Evolutionary conservation across 345 rosid genomes (phyloP), one percentile per base, ranked within the genome.

Genomic region (Stellera chamaejasme): DNA sequence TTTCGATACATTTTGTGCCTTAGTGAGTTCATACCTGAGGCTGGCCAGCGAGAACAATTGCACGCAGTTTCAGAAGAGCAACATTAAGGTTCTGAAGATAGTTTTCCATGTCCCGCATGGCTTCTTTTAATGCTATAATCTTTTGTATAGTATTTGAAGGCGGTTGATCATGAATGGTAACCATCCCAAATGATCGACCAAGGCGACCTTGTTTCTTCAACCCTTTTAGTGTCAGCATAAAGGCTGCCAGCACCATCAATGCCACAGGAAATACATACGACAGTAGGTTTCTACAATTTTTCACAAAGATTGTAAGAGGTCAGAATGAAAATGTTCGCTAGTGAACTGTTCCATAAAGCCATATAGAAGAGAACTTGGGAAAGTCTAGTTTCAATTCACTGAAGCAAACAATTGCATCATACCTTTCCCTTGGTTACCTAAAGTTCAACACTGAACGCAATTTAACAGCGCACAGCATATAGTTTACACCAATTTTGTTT

Each of bases 121-220:
- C 98, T 66, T 92, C 91, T 75, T 88, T 92, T 14, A 92, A 62
- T 49, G 98, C 98, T 52, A 92, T 75, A 19, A 92, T 86, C 77
- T 92, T 88, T 59, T 92, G 87, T 61, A 92, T 81, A 46, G 98
- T 92, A 74, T 92, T 92, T 61, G 98, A 92, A 63, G 98, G 90
- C 50, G 97, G 96, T 70, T 92, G 98, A 76, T 92, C 96, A 61
- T 73, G 76, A 58, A 92, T 84, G 2, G 88, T 88, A 67, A 92
- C 71, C 69, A 71, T 81, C 48, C 96, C 98, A 59, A 86, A 92
- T 36, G 65, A 79, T 74, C 93, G 86, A 54, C 98, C 98, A 46
- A 92, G 80, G 62, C 98, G 96, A 39, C 96, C 96, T 79, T 92
- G 98, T 69, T 79, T 76, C 76, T 81, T 82, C 26, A 92, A 83